phyloP scores from a whole-genome alignment of 2,329 filamentous ascomycete species.

The Apiospora marii region DNA sequence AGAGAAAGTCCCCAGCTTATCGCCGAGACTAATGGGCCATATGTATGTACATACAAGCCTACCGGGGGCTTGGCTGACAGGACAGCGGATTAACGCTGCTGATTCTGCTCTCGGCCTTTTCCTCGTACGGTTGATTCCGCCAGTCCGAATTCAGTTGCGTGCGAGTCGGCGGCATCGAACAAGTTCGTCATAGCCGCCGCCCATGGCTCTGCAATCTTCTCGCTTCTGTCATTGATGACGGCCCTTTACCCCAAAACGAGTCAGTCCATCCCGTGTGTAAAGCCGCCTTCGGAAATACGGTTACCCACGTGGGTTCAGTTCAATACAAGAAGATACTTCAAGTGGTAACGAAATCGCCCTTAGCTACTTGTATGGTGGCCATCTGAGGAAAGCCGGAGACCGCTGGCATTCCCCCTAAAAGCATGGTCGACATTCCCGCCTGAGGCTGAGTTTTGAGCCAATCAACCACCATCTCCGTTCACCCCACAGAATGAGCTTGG shows the following conservation, averaged over 20 bases:
- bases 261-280: not conserved
- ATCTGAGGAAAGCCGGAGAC: slow-evolving; percentile 13
- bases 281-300: not conserved
- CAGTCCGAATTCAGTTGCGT: not conserved
- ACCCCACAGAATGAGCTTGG: slow-evolving; percentile 20
- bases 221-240: not conserved
- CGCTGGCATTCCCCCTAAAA: not conserved
- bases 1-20: slow-evolving; percentile 21
- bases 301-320: not conserved
- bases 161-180: not conserved
- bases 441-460: slow-evolving; percentile 18
- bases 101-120: slow-evolving; percentile 5
- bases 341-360: not conserved
- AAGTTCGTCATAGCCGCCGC: not conserved
- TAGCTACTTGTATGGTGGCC: not conserved
- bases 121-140: slow-evolving; percentile 12
- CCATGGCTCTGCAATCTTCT: not conserved
- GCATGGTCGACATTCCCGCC: not conserved
- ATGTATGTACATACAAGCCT: not conserved
- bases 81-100: not conserved
- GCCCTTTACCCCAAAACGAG: not conserved
- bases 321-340: not conserved
- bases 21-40: slow-evolving; percentile 6
- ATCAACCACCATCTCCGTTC: not conserved
- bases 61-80: not conserved